A percentile compares a stretch with the other conserved stretches of the same genome.
Evolutionary conservation across 768 basidiomycete genomes (phyloP).

Genomic region (Serendipita sp.): DNA sequence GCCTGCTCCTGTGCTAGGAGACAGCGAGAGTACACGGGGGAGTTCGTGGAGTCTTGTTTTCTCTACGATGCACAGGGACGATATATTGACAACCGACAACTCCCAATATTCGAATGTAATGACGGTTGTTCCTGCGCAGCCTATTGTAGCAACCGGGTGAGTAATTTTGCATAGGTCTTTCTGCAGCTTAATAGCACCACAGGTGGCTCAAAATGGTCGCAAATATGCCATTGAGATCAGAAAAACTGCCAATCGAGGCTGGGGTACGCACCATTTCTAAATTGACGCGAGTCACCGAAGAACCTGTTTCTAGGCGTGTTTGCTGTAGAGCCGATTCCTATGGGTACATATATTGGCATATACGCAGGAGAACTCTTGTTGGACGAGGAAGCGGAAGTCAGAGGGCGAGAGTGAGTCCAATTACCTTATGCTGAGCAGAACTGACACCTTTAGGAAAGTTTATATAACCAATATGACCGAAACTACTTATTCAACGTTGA

Average conservation of each 20-base stretch:
- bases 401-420: conserved; percentile 31
- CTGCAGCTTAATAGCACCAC: neutral
- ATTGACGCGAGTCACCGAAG: neutral
- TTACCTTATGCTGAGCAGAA: neutral
- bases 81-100: conserved; percentile 28
- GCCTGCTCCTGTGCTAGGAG: conserved; percentile 52
- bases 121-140: conserved; percentile 64
- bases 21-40: conserved; percentile 29
- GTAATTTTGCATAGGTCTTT: conserved; percentile 12
- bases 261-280: conserved; percentile 37
- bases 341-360: conserved; percentile 60
- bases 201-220: conserved; percentile 78
- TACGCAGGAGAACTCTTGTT: conserved; percentile 74
- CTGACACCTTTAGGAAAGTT: conserved; percentile 22
- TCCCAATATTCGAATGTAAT: conserved; percentile 78
- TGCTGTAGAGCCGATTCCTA: conserved; percentile 43
- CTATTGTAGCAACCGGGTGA: conserved; percentile 65
- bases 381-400: conserved; percentile 43
- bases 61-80: conserved; percentile 47
- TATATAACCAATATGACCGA: conserved; percentile 55
- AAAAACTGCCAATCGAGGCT: conserved; percentile 64
- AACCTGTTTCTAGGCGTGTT: conserved; percentile 41
- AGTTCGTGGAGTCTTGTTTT: conserved; percentile 29
- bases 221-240: conserved; percentile 42
- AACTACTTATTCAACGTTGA: conserved; percentile 78